These are phyloP conservation scores for Trichopus zeylanicus DNA, from an alignment of 116 monocot genomes.

Conservation along the genomic window DNA sequence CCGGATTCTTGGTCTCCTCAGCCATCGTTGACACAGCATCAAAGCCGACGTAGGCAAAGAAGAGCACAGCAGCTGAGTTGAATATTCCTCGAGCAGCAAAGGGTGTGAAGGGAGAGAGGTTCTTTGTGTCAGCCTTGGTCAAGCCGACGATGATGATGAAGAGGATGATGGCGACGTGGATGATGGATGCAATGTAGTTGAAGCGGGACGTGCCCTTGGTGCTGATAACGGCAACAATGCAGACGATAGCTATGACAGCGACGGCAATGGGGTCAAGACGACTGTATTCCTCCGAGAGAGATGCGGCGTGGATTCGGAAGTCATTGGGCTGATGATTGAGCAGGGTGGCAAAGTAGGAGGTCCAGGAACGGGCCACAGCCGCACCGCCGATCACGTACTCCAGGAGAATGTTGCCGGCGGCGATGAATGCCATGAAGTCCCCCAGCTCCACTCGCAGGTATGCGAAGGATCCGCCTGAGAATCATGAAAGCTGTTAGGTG, in stretches of 20 bases:
- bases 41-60: conserved; percentile 91
- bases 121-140: conserved; percentile 45
- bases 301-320: conserved; percentile 64
- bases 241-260: conserved; percentile 34
- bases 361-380: conserved; percentile 75
- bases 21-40: conserved; percentile 92
- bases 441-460: conserved; percentile 84
- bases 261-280: conserved; percentile 70
- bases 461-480: conserved; percentile 73
- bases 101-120: conserved; percentile 48
- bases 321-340: conserved; percentile 59
- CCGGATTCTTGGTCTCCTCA: conserved; percentile 86
- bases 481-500: background rate
- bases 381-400: conserved; percentile 80
- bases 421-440: conserved; percentile 87
- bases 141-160: conserved; percentile 83
- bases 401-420: conserved; percentile 83
- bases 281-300: conserved; percentile 45
- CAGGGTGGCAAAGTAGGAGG: conserved; percentile 83
- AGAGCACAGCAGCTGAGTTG: conserved; percentile 69
- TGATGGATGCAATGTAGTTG: conserved; percentile 68
- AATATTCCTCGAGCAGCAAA: conserved; percentile 65
- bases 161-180: conserved; percentile 55
- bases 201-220: conserved; percentile 79
- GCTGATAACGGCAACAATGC: conserved; percentile 36